Evolutionary conservation across 2,329 filamentous ascomycete genomes (phyloP).

Genomic region (Neonectria faginata): DNA sequence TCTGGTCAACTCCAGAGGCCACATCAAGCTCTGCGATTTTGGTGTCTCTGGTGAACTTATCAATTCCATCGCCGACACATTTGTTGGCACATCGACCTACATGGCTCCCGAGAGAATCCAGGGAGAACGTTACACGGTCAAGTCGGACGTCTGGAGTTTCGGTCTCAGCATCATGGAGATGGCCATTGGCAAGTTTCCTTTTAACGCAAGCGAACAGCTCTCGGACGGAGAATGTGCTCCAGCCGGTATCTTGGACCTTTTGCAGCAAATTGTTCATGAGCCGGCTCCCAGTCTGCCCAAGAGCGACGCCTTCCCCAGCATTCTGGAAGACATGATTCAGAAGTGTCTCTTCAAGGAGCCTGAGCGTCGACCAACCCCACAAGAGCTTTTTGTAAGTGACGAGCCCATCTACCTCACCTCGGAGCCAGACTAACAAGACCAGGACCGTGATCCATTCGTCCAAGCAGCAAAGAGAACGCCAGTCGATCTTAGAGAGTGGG

Average conservation of each 20-base stretch:
- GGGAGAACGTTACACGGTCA: constrained; percentile 96
- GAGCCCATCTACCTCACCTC: constrained; percentile 24
- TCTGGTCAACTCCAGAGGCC: constrained; percentile 90
- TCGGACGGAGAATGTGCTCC: constrained; percentile 84
- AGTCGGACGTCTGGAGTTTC: constrained; percentile 99
- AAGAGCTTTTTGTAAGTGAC: constrained; percentile 84
- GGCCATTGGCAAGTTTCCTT: constrained; percentile 97
- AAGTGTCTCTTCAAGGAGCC: constrained; percentile 94
- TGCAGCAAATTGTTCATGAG: constrained; percentile 98
- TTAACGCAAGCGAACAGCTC: constrained; percentile 78
- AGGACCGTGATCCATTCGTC: constrained; percentile 94
- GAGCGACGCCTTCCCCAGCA: constrained; percentile 95
- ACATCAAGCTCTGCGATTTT: constrained; percentile 98
- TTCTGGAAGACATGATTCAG: constrained; percentile 96
- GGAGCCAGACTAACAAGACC: constrained; percentile 32
- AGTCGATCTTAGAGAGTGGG: constrained; percentile 94
- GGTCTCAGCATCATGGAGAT: constrained; percentile 96
- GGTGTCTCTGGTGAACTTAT: constrained; percentile 98
- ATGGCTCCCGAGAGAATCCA: constrained; percentile 99
- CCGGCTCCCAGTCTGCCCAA: constrained; percentile 93
- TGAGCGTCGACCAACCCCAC: constrained; percentile 88
- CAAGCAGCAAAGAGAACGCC: constrained; percentile 97
- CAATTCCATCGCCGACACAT: constrained; percentile 97
- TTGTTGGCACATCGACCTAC: constrained; percentile 98
- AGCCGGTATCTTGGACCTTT: constrained; percentile 92